These are phyloP conservation scores for Cyberlindnera suaveolens DNA, from an alignment of 805 yeast species.

Conservation along the genomic window DNA sequence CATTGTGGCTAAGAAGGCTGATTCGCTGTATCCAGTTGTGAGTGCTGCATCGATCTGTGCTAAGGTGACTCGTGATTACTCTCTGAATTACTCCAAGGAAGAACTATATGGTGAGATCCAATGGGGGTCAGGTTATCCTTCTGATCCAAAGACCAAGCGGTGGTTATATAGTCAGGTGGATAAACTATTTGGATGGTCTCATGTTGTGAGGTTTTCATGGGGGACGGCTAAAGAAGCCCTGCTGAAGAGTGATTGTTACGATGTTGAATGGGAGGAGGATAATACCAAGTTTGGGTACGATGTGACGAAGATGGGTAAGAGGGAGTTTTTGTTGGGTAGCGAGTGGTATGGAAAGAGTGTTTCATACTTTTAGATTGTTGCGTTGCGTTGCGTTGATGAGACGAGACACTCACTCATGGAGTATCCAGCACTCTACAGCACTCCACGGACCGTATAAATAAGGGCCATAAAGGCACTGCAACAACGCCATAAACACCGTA, in stretches of 20 bases:
- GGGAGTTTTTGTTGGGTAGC: constrained; percentile 8
- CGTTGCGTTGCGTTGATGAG: too few species aligned
- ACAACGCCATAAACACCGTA: too few species aligned
- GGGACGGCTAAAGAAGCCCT: constrained; percentile 80
- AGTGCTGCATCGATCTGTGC: constrained; percentile 95
- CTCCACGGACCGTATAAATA: too few species aligned
- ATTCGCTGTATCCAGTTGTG: constrained; percentile 84
- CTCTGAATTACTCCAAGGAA: constrained; percentile 33
- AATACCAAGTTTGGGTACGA: constrained; percentile 24
- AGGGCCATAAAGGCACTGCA: too few species aligned
- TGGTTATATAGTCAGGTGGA: constrained; percentile 69
- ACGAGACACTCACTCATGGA: too few species aligned
- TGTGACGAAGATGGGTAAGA: constrained; percentile 10
- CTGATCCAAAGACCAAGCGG: constrained; percentile 77
- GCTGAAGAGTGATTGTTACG: constrained; percentile 42
- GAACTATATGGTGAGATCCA: constrained; percentile 17
- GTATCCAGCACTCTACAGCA: too few species aligned
- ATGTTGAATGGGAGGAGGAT: constrained; percentile 56
- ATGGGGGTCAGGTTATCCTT: constrained; percentile 92
- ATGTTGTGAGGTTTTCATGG: constrained; percentile 83
- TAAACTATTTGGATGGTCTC: constrained; percentile 80
- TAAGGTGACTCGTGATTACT: constrained; percentile 85
- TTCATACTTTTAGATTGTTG: neutral
- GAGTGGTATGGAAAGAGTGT: constrained; percentile 26
- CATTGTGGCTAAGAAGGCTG: constrained; percentile 92